Base-by-base conservation (phyloP, 1,139 yeast genomes). In the Tardiomyces depauwii region DNA sequence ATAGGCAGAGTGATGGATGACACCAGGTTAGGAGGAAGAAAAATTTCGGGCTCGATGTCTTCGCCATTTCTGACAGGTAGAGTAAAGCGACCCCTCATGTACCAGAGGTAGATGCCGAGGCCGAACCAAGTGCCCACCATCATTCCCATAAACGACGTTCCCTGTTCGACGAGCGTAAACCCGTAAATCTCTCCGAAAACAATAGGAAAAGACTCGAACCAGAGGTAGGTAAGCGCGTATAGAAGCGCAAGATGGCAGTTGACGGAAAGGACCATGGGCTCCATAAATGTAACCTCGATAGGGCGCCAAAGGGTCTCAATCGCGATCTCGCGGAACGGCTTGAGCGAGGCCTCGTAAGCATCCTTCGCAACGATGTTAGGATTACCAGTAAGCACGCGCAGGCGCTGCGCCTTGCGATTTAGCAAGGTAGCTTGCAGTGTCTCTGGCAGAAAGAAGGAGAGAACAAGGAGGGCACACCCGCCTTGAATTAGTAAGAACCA, bases 21-120 rank as follows among this genome's bases (percentile, higher is more conserved):
- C 44, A 73, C 61, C 67, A 83, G 74, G 82, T 83, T 78, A 18
- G 89, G 80, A 11, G 80, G 78, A 51, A 88, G 68, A 65, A 95
- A 78, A 40, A 78, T 82, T 62, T 87, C 96, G 1, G 96, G 94
- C 42, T 47, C 46, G 16, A 47, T 41, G 18, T 50, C 52, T 11
- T 73, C 71, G 25, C 67, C 67, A 21, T 57, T 56, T 13, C 58
- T 47, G 0, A 54, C 44, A 14, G 60, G 67, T 42, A 63, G 53
- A 14, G 64, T 61, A 30, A 51, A 51, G 51, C 57, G 63, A 19
- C 59, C 48, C 4, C 14, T 3, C 32, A 28, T 13, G 40, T 64
- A 54, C 18, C 63, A 60, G 16, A 52, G 54, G 47, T 61, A 65
- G 5, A 66, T 52, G 1, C 58, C 53, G 23, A 46, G 19, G 43